phyloP scores from a whole-genome alignment of 352 stramenopile species.

The Plasmopara viticola region DNA sequence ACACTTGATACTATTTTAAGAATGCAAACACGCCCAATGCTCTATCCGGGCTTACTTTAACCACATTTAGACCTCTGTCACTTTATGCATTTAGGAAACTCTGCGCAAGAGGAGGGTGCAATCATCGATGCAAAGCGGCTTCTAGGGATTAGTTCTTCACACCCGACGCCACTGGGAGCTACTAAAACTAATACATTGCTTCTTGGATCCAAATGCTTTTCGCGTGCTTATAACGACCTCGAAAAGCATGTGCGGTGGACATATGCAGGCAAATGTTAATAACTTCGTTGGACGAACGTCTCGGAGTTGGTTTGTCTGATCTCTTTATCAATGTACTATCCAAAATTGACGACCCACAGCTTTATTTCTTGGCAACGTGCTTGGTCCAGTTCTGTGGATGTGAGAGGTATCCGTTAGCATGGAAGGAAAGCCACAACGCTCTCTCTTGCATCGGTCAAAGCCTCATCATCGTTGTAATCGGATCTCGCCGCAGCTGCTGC shows the following conservation, averaged over 20 bases:
- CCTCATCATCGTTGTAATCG: slow-evolving; percentile 51
- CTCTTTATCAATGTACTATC: slow-evolving; percentile 8
- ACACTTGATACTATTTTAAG: too few species aligned
- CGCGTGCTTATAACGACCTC: slow-evolving; percentile 73
- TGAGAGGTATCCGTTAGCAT: slow-evolving; percentile 34
- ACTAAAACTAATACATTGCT: slow-evolving; percentile 94
- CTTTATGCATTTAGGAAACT: slow-evolving; percentile 98
- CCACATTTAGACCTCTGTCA: slow-evolving; percentile 87
- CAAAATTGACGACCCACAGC: slow-evolving; percentile 18
- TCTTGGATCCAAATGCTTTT: slow-evolving; percentile 92
- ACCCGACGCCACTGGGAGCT: slow-evolving; percentile 93
- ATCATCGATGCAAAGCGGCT: slow-evolving; percentile 80
- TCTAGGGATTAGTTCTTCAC: slow-evolving; percentile 81
- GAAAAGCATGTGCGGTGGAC: slow-evolving; percentile 41
- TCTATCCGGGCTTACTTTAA: slow-evolving; percentile 94
- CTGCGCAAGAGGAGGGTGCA: slow-evolving; percentile 80
- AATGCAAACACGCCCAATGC: too few species aligned
- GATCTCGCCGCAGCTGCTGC: slow-evolving; percentile 40
- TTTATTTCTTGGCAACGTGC: slow-evolving; percentile 9
- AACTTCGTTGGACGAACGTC: not conserved
- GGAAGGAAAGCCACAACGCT: slow-evolving; percentile 48
- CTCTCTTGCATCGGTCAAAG: slow-evolving; percentile 41
- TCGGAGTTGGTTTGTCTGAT: not conserved
- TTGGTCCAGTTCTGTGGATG: slow-evolving; percentile 36
- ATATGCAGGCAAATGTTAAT: not conserved